phyloP scores from a whole-genome alignment of 1,139 yeast species.

The Kodamaea ohmeri region DNA sequence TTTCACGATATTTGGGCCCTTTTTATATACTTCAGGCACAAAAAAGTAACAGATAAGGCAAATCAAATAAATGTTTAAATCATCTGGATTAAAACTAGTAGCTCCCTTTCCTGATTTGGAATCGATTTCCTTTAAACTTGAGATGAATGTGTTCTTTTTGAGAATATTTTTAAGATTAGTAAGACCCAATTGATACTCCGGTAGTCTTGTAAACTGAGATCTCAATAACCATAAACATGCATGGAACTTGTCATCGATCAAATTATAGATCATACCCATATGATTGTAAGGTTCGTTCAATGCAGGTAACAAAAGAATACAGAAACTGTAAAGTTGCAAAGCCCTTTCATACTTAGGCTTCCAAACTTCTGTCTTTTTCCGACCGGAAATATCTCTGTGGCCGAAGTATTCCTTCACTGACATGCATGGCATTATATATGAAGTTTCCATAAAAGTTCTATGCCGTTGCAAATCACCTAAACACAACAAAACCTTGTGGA shows the following conservation, averaged over 20 bases:
- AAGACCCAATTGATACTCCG: constrained; percentile 44
- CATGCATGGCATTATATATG: constrained; percentile 37
- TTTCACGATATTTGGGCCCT: constrained; percentile 25
- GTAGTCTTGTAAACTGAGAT: constrained; percentile 53
- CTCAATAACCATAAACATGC: constrained; percentile 53
- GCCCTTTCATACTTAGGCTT: constrained; percentile 32
- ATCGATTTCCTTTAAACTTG: constrained; percentile 21
- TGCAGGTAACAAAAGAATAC: constrained; percentile 59
- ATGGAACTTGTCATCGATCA: constrained; percentile 31
- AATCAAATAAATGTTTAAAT: constrained; percentile 25
- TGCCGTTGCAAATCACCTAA: constrained; percentile 64
- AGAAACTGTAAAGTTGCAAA: constrained; percentile 47
- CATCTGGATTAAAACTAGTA: constrained; percentile 9
- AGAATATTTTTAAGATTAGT: constrained; percentile 36
- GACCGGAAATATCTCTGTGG: constrained; percentile 34
- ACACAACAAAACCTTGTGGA: constrained; percentile 54
- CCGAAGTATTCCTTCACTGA: constrained; percentile 35
- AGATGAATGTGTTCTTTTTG: constrained; percentile 32
- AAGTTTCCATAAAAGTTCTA: constrained; percentile 44
- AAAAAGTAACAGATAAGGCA: constrained; percentile 32
- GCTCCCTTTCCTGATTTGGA: background rate
- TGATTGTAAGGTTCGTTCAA: constrained; percentile 67
- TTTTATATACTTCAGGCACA: constrained; percentile 27
- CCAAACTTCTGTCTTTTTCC: constrained; percentile 24
- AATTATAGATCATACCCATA: constrained; percentile 55